Conservation (phyloP, 768 basidiomycete species). For the Albatrellus ellisii region DNA sequence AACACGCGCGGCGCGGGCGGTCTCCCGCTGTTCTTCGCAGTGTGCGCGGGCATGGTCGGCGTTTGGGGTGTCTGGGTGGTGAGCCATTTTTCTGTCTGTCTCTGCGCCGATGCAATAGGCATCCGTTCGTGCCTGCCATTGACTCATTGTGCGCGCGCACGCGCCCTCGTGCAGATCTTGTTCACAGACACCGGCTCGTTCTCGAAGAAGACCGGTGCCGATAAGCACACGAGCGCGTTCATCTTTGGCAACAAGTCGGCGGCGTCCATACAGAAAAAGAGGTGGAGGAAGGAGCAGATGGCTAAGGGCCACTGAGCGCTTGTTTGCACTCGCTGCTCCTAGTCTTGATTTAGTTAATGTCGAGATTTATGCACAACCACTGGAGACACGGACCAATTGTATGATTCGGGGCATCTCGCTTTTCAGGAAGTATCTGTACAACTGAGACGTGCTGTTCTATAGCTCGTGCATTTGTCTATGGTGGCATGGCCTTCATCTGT, state of each 20-base stretch:
- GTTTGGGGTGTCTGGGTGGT: constrained; percentile 67
- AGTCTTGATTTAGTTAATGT: too few relatives aligned
- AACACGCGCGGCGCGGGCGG: constrained; percentile 45
- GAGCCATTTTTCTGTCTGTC: constrained; percentile 17
- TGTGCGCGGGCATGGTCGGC: constrained; percentile 38
- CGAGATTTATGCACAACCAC: too few relatives aligned
- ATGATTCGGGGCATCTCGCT: too few relatives aligned
- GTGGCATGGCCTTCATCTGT: too few relatives aligned
- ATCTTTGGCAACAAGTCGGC: constrained; percentile 58
- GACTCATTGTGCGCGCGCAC: not conserved
- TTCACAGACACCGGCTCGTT: constrained; percentile 43
- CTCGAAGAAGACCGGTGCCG: constrained; percentile 68
- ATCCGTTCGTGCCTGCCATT: not conserved
- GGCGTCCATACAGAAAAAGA: constrained; percentile 23
- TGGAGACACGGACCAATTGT: too few relatives aligned
- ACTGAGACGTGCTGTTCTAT: too few relatives aligned
- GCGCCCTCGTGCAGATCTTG: constrained; percentile 29
- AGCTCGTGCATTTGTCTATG: too few relatives aligned
- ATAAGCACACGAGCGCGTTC: constrained; percentile 71
- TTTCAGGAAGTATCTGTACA: too few relatives aligned
- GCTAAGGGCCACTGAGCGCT: not conserved
- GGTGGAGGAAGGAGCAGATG: constrained; percentile 18
- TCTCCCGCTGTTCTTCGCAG: constrained; percentile 36
- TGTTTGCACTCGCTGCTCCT: too few relatives aligned
- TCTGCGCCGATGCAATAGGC: not conserved